These are phyloP conservation scores for Zygosaccharomyces sapae DNA, from an alignment of 1,139 yeast species.

Conservation along the genomic window DNA sequence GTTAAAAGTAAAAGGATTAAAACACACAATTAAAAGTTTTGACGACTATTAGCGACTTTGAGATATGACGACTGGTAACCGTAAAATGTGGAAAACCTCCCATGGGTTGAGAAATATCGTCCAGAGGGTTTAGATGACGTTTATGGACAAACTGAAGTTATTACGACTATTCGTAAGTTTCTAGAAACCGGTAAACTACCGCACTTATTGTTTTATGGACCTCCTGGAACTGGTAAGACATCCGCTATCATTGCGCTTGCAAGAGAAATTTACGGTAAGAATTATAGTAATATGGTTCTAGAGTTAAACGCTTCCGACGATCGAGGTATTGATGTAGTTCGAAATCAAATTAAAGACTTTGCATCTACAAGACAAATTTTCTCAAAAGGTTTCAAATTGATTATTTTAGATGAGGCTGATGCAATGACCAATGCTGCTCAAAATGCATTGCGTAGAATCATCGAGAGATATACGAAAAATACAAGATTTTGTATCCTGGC, in stretches of 20 bases:
- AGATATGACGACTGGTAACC: conserved; percentile 3
- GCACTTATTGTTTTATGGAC: conserved; percentile 88
- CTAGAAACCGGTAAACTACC: conserved; percentile 82
- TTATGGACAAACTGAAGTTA: conserved; percentile 85
- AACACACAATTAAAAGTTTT: not conserved
- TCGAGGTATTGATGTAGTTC: conserved; percentile 91
- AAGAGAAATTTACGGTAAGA: conserved; percentile 81
- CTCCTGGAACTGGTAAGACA: conserved; percentile 98
- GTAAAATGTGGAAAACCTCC: conserved; percentile 40
- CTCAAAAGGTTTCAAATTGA: conserved; percentile 71
- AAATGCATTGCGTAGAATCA: conserved; percentile 84
- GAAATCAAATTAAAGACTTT: conserved; percentile 88
- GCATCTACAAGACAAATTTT: conserved; percentile 94
- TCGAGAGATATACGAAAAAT: conserved; percentile 91
- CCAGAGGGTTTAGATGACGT: conserved; percentile 82
- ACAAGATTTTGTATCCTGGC: conserved; percentile 96
- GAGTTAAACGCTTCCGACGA: conserved; percentile 97
- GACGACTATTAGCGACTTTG: not conserved
- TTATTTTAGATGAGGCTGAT: conserved; percentile 95
- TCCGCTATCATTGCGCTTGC: conserved; percentile 91
- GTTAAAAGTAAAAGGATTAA: not conserved
- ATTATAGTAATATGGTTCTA: conserved; percentile 80
- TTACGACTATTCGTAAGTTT: conserved; percentile 75
- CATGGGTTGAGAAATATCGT: conserved; percentile 93
- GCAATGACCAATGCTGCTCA: conserved; percentile 98